Percentiles rank a stretch among this genome's conserved stretches.
Evolutionary conservation across 306 rosid genomes (phyloP).

Genomic region (Quercus berberidifolia): DNA sequence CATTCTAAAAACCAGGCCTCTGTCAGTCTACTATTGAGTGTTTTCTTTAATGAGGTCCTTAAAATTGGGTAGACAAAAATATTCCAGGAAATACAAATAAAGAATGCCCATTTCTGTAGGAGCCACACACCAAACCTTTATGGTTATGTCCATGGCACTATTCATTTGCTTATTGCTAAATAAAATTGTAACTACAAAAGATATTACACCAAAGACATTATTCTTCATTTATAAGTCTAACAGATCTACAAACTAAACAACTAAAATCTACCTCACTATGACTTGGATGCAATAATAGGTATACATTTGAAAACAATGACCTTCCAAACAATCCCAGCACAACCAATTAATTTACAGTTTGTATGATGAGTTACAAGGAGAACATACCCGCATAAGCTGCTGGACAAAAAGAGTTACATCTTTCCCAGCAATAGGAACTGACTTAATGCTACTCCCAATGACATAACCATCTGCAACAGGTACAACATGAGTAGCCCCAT

Average conservation of each 20-base stretch:
- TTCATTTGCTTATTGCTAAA: not conserved
- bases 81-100: not conserved
- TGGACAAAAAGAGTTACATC: slow-evolving; percentile 92
- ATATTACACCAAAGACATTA: not conserved
- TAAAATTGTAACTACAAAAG: not conserved
- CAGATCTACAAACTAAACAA: not conserved
- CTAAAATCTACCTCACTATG: not conserved
- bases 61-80: not conserved
- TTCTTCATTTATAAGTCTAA: not conserved
- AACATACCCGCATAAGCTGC: slow-evolving; percentile 94
- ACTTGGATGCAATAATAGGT: slow-evolving; percentile 1
- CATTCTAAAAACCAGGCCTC: not conserved
- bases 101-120: not conserved
- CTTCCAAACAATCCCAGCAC: not conserved
- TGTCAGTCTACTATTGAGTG: not conserved
- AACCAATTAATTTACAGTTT: slow-evolving; percentile 1
- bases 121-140: not conserved
- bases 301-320: not conserved
- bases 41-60: not conserved
- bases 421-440: slow-evolving; percentile 89
- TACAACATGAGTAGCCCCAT: slow-evolving; percentile 91
- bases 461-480: slow-evolving; percentile 99
- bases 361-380: slow-evolving; percentile 4
- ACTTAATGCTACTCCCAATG: slow-evolving; percentile 96
- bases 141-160: not conserved